Conservation (phyloP, 2,329 filamentous ascomycete species). For the Dactylellina parvicollis region DNA sequence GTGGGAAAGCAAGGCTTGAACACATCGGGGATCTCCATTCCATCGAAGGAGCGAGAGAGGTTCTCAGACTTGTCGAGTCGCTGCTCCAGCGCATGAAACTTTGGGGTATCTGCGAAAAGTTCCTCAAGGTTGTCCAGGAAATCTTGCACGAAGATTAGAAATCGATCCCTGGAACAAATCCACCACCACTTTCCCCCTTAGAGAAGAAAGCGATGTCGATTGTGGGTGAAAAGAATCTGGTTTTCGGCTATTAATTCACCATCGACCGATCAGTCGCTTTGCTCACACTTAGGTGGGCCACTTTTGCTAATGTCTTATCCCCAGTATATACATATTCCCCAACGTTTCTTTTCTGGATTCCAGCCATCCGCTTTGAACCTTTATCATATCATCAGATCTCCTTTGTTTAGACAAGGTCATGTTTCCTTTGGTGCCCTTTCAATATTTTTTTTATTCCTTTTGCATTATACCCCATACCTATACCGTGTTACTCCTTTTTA, state of each 20-base stretch:
- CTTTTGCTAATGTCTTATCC: neutral
- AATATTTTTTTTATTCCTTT: slow-evolving; percentile 19
- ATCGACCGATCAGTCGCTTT: neutral
- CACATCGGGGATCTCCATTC: slow-evolving; percentile 56
- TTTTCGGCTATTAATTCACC: too few species aligned
- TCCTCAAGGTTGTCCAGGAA: slow-evolving; percentile 57
- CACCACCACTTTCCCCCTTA: neutral
- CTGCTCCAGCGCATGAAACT: slow-evolving; percentile 57
- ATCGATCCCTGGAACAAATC: neutral
- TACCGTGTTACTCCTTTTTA: slow-evolving; percentile 40
- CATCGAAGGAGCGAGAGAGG: slow-evolving; percentile 56
- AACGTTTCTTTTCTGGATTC: slow-evolving; percentile 30
- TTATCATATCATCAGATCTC: slow-evolving; percentile 24
- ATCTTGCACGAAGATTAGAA: slow-evolving; percentile 55
- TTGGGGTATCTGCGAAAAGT: slow-evolving; percentile 58
- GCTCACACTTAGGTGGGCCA: neutral
- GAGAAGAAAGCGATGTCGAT: neutral
- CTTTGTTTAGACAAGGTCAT: slow-evolving; percentile 41
- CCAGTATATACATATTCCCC: slow-evolving; percentile 16
- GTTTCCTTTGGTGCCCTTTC: slow-evolving; percentile 36
- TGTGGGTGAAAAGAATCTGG: neutral
- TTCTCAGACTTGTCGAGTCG: slow-evolving; percentile 57
- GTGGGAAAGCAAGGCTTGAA: slow-evolving; percentile 57
- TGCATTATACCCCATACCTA: slow-evolving; percentile 53
- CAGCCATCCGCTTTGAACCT: slow-evolving; percentile 3